Base-by-base conservation (phyloP, 2,329 filamentous ascomycete genomes). In the Cercospora beticola region DNA sequence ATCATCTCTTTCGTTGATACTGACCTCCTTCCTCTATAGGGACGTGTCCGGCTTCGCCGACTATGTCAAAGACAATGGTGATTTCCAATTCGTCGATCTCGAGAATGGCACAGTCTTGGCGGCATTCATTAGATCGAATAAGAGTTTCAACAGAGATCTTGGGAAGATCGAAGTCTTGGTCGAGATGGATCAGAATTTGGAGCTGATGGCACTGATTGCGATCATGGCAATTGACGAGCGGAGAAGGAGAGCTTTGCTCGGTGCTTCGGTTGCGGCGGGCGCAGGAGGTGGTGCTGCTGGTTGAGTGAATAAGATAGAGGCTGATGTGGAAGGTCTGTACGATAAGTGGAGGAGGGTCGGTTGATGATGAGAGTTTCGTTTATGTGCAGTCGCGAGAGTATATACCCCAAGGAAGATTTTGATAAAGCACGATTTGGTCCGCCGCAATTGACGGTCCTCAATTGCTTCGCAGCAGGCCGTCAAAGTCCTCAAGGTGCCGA, bases 181-280 rank as follows among this genome's bases (percentile, higher is more conserved):
- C 7, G 65, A 70, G 46, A 26, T 70, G 57, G 68, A 31, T 10
- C 30, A 52, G 33, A 65, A 67, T 31, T 21, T 67, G 56, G 68
- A 68, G 33, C 23, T 70, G 31, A 67, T 70, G 61, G 61, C 61
- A 8, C 23, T 68, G 43, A 57, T 59, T n/a, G 68, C 60, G 5
- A 67, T 67, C 14, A 52, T 69, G 28, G 68, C 60, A 3, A 62
- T 69, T 30, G 68, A 66, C 8, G 68, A 69, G 52, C 54, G 52
- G 65, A 67, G 33, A 31, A 46, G 65, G 14, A 62, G 65, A 23
- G 62, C 62, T n/a, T 57, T 40, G 16, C 18, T 52, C 14, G 52
- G 49, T 59, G 58, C 59, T 28, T 60, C 58, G 49, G 30, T 9
- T 26, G 21, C 16, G 30, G 59, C 46, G 23, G 43, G 63, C 4